Conservation (phyloP, 2,329 filamentous ascomycete species). For the Fusarium luffae region DNA sequence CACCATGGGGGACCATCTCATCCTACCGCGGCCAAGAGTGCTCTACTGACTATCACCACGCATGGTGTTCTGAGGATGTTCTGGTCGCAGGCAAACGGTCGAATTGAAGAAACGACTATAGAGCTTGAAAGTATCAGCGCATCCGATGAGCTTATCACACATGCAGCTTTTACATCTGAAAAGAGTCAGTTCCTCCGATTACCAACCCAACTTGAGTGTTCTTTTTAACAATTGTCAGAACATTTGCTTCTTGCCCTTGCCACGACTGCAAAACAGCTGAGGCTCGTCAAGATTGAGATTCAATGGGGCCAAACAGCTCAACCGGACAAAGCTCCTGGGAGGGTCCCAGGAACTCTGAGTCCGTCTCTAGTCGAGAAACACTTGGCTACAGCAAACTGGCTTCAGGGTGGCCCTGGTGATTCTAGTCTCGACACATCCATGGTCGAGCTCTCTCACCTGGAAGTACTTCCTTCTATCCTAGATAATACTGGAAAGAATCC, state of each 20-base stretch:
- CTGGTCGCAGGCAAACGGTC: conserved; percentile 78
- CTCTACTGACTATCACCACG: conserved; percentile 80
- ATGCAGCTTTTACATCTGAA: conserved; percentile 80
- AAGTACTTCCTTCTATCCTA: conserved; percentile 74
- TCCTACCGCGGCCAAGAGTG: conserved; percentile 75
- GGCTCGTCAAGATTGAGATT: conserved; percentile 77
- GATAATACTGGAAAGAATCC: conserved; percentile 68
- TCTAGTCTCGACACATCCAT: conserved; percentile 61
- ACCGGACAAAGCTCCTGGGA: conserved; percentile 64
- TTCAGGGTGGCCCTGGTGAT: conserved; percentile 59
- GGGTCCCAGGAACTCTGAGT: conserved; percentile 59
- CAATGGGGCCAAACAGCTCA: conserved; percentile 71
- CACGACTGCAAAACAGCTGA: conserved; percentile 77
- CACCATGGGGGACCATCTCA: conserved; percentile 78
- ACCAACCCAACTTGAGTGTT: not conserved
- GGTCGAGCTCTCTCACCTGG: conserved; percentile 77
- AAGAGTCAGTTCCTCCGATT: conserved; percentile 65
- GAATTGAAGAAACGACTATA: conserved; percentile 77
- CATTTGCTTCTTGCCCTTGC: conserved; percentile 73
- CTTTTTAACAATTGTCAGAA: conserved; percentile 51
- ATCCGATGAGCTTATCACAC: conserved; percentile 80
- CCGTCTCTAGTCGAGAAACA: conserved; percentile 66
- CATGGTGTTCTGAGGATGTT: conserved; percentile 79
- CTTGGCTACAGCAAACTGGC: conserved; percentile 68
- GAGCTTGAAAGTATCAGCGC: conserved; percentile 79